These are phyloP conservation scores for Eurotiales sp. DNA, from an alignment of 2,329 filamentous ascomycete genomes.

Conservation along the genomic window DNA sequence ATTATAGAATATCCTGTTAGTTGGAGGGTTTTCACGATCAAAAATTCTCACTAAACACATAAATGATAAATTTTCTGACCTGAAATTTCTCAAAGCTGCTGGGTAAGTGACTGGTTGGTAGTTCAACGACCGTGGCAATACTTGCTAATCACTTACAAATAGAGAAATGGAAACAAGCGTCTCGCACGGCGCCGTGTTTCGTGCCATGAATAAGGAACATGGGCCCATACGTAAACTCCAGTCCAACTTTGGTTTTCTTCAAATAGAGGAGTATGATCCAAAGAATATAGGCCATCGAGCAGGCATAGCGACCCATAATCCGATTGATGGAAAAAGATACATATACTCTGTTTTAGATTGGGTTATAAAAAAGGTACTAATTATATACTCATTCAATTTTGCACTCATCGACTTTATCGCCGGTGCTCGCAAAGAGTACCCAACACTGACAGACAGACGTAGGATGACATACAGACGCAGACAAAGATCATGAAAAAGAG, in stretches of 20 bases:
- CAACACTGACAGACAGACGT: no score
- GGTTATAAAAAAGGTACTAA: background rate
- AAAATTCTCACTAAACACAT: background rate
- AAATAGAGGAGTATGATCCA: background rate
- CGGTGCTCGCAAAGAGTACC: no score
- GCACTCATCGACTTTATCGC: no score
- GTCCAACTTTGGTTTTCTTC: conserved; percentile 1
- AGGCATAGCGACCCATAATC: background rate
- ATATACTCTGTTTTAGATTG: background rate
- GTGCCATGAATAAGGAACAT: background rate
- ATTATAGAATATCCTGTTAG: conserved; percentile 1
- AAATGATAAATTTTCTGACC: background rate
- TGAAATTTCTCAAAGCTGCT: background rate
- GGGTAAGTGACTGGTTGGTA: background rate
- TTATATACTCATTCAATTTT: background rate
- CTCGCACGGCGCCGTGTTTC: conserved; percentile 6
- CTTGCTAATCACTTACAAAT: background rate
- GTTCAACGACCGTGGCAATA: background rate
- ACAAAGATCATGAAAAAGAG: background rate
- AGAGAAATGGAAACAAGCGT: background rate
- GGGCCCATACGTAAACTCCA: background rate
- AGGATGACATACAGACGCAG: no score
- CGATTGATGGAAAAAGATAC: background rate
- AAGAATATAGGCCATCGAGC: background rate
- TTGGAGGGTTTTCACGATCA: background rate